These are phyloP conservation scores for Sechiopsis laciniata DNA, from an alignment of 306 rosid genomes.

Conservation along the genomic window DNA sequence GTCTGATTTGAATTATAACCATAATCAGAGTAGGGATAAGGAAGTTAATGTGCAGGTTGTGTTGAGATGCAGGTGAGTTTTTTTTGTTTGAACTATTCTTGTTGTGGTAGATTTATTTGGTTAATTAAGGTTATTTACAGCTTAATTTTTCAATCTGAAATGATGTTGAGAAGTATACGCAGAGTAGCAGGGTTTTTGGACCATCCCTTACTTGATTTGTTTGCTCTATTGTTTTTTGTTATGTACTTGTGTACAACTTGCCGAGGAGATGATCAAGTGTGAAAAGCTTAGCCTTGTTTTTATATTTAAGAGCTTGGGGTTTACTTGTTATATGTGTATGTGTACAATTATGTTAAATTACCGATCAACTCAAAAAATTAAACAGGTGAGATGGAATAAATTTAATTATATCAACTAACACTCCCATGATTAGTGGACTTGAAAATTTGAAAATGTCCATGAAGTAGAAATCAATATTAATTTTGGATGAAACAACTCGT, in stretches of 20 bases:
- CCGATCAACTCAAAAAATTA: too few species aligned
- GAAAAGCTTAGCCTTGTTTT: too few species aligned
- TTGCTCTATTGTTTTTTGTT: background rate
- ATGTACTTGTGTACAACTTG: background rate
- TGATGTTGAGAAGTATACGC: background rate
- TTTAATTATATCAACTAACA: too few species aligned
- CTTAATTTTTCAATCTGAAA: background rate
- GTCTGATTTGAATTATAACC: constrained; percentile 45
- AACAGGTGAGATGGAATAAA: too few species aligned
- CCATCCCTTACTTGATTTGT: background rate
- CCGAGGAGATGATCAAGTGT: background rate
- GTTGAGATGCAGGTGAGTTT: constrained; percentile 78
- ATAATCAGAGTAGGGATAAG: constrained; percentile 58
- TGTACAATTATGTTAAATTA: too few species aligned
- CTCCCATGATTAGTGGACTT: too few species aligned
- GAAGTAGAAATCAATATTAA: too few species aligned
- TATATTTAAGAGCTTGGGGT: background rate
- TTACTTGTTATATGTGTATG: background rate
- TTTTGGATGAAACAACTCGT: too few species aligned
- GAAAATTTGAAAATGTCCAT: too few species aligned
- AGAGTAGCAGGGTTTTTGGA: background rate
- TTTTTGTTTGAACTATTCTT: background rate
- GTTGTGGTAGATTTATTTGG: too few species aligned
- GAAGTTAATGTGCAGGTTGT: constrained; percentile 78
- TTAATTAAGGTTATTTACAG: background rate